Percentiles rank a stretch among this genome's conserved stretches.
These are phyloP conservation scores for Tripterygium wilfordii DNA, from an alignment of 177 flowering plant genomes.

Conservation along the genomic window DNA sequence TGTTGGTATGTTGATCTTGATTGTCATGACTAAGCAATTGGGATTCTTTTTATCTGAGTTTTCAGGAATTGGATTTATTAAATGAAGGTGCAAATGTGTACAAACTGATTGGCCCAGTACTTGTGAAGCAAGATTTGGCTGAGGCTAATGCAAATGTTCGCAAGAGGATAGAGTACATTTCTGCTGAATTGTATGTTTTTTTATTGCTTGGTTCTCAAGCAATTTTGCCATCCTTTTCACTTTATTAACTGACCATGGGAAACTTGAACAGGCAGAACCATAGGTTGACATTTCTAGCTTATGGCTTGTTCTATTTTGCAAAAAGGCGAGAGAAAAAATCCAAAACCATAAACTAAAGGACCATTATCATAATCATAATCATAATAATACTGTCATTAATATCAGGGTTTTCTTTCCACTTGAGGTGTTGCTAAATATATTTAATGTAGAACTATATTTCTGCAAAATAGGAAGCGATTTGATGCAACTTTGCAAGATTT, in stretches of 20 bases:
- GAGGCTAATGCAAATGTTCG: slow-evolving; percentile 97
- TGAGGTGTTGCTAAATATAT: not conserved
- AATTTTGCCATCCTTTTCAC: too few species aligned
- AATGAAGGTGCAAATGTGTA: slow-evolving; percentile 84
- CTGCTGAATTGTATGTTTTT: slow-evolving; percentile 80
- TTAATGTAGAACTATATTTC: not conserved
- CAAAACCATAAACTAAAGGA: too few species aligned
- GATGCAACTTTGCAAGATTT: slow-evolving; percentile 84
- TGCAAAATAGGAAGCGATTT: slow-evolving; percentile 64
- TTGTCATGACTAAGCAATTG: too few species aligned
- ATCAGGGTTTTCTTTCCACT: not conserved
- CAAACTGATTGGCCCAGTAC: slow-evolving; percentile 95
- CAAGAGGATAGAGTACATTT: slow-evolving; percentile 91
- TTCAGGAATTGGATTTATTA: slow-evolving; percentile 86
- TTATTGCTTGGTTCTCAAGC: not conserved
- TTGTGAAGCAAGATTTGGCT: slow-evolving; percentile 96
- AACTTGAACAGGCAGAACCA: too few species aligned
- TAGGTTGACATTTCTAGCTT: too few species aligned
- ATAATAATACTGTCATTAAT: too few species aligned
- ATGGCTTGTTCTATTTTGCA: too few species aligned
- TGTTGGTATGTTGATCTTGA: not conserved
- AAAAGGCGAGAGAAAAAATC: too few species aligned
- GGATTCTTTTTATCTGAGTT: slow-evolving; percentile 1
- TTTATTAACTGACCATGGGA: too few species aligned
- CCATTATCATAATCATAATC: too few species aligned